Percentiles rank a stretch among this genome's conserved stretches.
These are phyloP conservation scores for Penicillium coprophilum DNA, from an alignment of 495 filamentous ascomycete genomes.

Conservation along the genomic window DNA sequence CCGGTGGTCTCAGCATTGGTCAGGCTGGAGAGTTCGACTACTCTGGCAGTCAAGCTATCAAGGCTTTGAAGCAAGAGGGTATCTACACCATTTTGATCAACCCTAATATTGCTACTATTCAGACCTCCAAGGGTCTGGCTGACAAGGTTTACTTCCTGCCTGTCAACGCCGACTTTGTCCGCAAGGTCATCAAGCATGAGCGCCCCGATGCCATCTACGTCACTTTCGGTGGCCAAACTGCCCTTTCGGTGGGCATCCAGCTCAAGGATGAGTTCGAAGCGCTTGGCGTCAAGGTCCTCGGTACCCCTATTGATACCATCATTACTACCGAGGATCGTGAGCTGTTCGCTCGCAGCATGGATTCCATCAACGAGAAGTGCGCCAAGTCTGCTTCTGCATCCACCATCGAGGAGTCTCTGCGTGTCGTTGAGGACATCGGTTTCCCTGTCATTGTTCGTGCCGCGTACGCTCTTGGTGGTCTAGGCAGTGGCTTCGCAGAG, in stretches of 20 bases:
- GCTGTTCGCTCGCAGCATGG: constrained; percentile 96
- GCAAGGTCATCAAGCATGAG: constrained; percentile 94
- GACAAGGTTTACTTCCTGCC: constrained; percentile 99
- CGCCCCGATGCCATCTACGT: constrained; percentile 95
- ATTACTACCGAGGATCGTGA: constrained; percentile 98
- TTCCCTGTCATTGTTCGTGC: constrained; percentile 97
- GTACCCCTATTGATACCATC: constrained; percentile 96
- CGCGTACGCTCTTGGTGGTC: constrained; percentile 91
- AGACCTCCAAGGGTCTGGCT: constrained; percentile 91
- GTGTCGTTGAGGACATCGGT: constrained; percentile 81
- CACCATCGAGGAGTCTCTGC: constrained; percentile 79
- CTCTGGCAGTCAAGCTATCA: constrained; percentile 87
- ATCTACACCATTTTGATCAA: constrained; percentile 96
- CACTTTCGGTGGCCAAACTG: constrained; percentile 96
- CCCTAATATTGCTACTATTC: constrained; percentile 98
- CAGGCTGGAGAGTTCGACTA: constrained; percentile 99
- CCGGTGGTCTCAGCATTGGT: constrained; percentile 94
- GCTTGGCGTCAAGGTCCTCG: constrained; percentile 89
- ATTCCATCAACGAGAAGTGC: constrained; percentile 96
- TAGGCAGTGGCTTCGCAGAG: constrained; percentile 94
- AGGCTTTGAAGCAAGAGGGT: constrained; percentile 95
- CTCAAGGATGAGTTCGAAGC: constrained; percentile 92
- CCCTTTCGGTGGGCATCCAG: constrained; percentile 90
- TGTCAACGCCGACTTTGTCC: constrained; percentile 92
- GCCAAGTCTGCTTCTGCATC: constrained; percentile 93